Evolutionary conservation across 768 basidiomycete species (phyloP).

Genomic region (Sarcodon sp.): DNA sequence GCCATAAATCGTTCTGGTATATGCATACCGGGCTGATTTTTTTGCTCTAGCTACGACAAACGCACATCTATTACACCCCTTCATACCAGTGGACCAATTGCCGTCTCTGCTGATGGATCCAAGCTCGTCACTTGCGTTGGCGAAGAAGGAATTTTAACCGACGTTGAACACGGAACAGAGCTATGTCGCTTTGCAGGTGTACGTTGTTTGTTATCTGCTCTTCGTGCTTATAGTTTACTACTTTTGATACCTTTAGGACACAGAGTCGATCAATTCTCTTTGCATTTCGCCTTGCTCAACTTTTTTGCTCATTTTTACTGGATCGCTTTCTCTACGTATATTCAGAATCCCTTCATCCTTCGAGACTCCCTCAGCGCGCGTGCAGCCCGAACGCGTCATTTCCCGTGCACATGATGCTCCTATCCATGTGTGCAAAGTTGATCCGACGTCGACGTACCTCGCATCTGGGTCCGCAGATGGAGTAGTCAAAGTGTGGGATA

Average conservation of each 20-base stretch:
- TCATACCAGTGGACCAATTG: conserved; percentile 82
- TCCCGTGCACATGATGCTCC: conserved; percentile 88
- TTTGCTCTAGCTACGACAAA: conserved; percentile 58
- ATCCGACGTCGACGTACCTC: conserved; percentile 80
- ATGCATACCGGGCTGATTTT: background rate
- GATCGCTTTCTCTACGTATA: conserved; percentile 69
- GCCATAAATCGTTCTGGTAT: too few species aligned
- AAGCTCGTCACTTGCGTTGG: conserved; percentile 79
- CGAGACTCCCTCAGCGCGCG: conserved; percentile 21
- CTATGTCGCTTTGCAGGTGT: conserved; percentile 81
- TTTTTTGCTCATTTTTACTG: conserved; percentile 70
- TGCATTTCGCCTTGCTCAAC: conserved; percentile 67
- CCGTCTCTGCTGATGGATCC: conserved; percentile 64
- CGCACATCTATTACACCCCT: conserved; percentile 60
- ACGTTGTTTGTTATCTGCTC: conserved; percentile 20
- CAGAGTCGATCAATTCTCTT: conserved; percentile 73
- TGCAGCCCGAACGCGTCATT: conserved; percentile 65
- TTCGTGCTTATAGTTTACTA: background rate
- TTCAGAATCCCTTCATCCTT: conserved; percentile 60
- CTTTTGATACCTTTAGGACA: conserved; percentile 41
- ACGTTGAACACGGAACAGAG: conserved; percentile 57
- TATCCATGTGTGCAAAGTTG: conserved; percentile 76
- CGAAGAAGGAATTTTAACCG: conserved; percentile 76
- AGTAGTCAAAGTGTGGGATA: conserved; percentile 94
- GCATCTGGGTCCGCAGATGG: conserved; percentile 97